Evolutionary conservation across 306 rosid genomes (phyloP), one percentile per base, ranked within the genome.

Genomic region (Cicer cuneatum): DNA sequence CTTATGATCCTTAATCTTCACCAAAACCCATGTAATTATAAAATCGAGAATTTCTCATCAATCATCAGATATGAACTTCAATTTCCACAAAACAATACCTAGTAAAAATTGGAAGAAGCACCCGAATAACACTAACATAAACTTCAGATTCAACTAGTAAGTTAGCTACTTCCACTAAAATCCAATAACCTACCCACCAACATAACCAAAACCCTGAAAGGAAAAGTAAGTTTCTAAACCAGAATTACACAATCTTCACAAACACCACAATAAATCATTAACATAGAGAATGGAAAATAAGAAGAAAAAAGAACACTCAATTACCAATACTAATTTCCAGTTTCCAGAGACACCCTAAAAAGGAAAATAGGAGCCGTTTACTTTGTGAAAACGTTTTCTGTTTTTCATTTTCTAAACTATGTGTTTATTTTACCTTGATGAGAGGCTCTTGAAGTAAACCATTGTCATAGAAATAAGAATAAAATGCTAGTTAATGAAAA

Each of bases 181-280:
- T 42, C 15, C 42, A 42, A 9, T 65, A 72, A 58, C 29, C 77
- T 16, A 3, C 13, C 19, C 56, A 51, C 18, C 39, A 75, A 52
- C 47, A 8, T 11, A 47, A 74, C 57, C 80, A n/a, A 46, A 39
- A 43, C 61, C 80, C 13, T 14, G 13, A 58, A 63, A 13, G 10
- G 43, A 51, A 69, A 49, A 69, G 37, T 3, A 69, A 15, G 10
- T 5, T n/a, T 68, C 11, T 35, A 35, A 65, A 40, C 41, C 16
- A 7, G 60, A 68, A 29, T 37, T 4, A 16, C 71, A 57, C 45
- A 52, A 69, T 43, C 62, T 43, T 75, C 72, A 14, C 24, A 35
- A 67, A 35, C 46, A 18, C 60, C 5, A 59, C 29, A 56, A 0
- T 16, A 72, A 72, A 45, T 13, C 16, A 72, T 11, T 14, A 57